Conservation (phyloP, 2,329 filamentous ascomycete species). For the Aphanoascus verrucosus region DNA sequence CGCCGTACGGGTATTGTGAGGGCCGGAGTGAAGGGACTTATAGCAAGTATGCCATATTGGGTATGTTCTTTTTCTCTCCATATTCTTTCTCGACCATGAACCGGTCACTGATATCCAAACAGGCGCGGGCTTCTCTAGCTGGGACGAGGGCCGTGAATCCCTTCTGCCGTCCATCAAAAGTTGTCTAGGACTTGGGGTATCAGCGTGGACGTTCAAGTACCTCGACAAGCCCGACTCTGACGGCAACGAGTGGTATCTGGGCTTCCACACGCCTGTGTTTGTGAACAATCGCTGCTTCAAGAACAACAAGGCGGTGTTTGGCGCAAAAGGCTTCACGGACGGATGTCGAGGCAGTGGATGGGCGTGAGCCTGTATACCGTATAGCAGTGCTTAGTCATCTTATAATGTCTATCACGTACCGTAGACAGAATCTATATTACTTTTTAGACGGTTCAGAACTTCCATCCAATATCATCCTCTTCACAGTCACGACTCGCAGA, state of each 20-base stretch:
- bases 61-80: not conserved
- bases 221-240: conserved; percentile 19
- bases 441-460: too few species aligned
- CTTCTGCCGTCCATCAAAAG: conserved; percentile 16
- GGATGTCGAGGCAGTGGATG: conserved; percentile 11
- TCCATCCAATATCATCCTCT: too few species aligned
- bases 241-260: conserved; percentile 20
- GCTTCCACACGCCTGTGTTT: conserved; percentile 20
- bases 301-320: conserved; percentile 19
- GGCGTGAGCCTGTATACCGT: conserved; percentile 1
- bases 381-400: too few species aligned
- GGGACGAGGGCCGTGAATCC: conserved; percentile 21
- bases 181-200: conserved; percentile 18
- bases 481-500: too few species aligned
- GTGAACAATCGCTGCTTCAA: conserved; percentile 18
- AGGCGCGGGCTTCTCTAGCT: conserved; percentile 22
- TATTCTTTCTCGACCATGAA: not conserved
- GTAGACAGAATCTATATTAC: too few species aligned
- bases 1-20: conserved; percentile 18
- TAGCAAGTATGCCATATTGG: conserved; percentile 18
- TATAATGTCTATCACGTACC: too few species aligned
- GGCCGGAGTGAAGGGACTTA: conserved; percentile 18
- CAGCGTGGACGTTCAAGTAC: conserved; percentile 23
- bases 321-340: conserved; percentile 11
- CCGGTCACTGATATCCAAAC: not conserved